phyloP scores from a whole-genome alignment of 257 asterid genomes.

The Verbascum thapsus region DNA sequence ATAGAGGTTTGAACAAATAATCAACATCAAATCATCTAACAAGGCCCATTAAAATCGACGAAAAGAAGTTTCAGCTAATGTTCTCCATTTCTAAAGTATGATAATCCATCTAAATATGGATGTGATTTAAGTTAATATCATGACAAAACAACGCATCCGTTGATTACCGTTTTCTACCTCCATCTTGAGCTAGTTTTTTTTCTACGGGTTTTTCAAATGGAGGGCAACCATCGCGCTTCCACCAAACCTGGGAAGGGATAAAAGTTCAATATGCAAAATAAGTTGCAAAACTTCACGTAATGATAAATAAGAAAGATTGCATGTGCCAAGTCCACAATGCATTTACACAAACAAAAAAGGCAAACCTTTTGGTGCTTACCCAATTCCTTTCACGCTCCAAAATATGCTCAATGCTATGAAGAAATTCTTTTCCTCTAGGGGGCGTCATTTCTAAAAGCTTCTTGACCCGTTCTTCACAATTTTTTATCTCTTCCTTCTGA shows the following conservation, averaged over 20 bases:
- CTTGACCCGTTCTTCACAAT: constrained; percentile 82
- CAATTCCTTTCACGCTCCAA: constrained; percentile 97
- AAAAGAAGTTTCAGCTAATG: constrained; percentile 15
- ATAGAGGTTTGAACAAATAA: constrained; percentile 11
- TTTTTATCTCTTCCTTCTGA: constrained; percentile 86
- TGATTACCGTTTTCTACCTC: constrained; percentile 62
- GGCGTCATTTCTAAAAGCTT: constrained; percentile 92
- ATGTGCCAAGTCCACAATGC: constrained; percentile 2
- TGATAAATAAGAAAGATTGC: constrained; percentile 15
- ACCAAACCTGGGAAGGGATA: constrained; percentile 76
- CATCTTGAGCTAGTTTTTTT: constrained; percentile 72
- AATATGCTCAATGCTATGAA: constrained; percentile 85
- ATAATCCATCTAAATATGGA: constrained; percentile 21
- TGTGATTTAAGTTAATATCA: constrained; percentile 1
- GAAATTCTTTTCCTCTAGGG: constrained; percentile 89
- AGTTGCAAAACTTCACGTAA: constrained; percentile 28
- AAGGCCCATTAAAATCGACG: constrained; percentile 10
- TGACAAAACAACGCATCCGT: neutral
- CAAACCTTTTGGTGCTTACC: constrained; percentile 53
- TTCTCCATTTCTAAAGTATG: constrained; percentile 1
- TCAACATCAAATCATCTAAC: constrained; percentile 21
- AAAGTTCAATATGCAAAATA: constrained; percentile 26
- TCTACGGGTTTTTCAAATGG: constrained; percentile 84
- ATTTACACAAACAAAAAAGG: constrained; percentile 10
- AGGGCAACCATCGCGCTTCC: constrained; percentile 99